Evolutionary conservation across 2,329 filamentous ascomycete genomes (phyloP).

Genomic region (Cylindrodendrum hubeiense): DNA sequence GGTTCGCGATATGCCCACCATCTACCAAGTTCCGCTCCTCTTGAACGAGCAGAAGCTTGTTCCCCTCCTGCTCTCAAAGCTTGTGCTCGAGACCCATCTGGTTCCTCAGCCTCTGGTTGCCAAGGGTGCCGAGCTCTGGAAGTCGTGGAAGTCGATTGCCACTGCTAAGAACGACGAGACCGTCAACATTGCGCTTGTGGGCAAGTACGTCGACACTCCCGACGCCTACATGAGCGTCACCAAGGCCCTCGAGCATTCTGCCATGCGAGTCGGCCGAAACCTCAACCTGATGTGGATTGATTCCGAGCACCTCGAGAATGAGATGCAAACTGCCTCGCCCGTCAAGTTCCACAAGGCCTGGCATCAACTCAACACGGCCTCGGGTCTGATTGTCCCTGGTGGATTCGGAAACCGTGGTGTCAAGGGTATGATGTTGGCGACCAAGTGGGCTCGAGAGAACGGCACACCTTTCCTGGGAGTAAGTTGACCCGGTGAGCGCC

Average conservation of each 20-base stretch:
- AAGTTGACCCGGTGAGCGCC: too few species aligned
- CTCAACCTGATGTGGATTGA: constrained; percentile 89
- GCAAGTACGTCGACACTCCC: constrained; percentile 88
- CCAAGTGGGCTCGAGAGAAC: constrained; percentile 88
- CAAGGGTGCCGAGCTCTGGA: constrained; percentile 79
- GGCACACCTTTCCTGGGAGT: constrained; percentile 86
- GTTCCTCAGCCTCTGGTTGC: constrained; percentile 66
- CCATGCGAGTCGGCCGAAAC: constrained; percentile 86
- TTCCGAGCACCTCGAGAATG: constrained; percentile 82
- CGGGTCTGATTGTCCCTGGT: constrained; percentile 67
- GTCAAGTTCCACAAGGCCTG: constrained; percentile 87
- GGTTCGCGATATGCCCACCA: constrained; percentile 90
- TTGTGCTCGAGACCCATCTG: constrained; percentile 72
- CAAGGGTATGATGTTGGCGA: constrained; percentile 89
- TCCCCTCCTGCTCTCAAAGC: constrained; percentile 71
- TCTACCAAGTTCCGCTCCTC: constrained; percentile 95
- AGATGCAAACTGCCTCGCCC: constrained; percentile 71
- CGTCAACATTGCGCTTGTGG: constrained; percentile 87
- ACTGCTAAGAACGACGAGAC: constrained; percentile 74
- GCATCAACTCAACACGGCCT: constrained; percentile 80
- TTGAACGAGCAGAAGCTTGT: constrained; percentile 85
- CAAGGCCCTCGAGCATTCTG: constrained; percentile 90
- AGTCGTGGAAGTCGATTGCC: constrained; percentile 81
- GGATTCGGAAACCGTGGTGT: constrained; percentile 87
- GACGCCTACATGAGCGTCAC: constrained; percentile 87